Evolutionary conservation across 805 yeast genomes (phyloP).

Genomic region (Ogataea methylovora): DNA sequence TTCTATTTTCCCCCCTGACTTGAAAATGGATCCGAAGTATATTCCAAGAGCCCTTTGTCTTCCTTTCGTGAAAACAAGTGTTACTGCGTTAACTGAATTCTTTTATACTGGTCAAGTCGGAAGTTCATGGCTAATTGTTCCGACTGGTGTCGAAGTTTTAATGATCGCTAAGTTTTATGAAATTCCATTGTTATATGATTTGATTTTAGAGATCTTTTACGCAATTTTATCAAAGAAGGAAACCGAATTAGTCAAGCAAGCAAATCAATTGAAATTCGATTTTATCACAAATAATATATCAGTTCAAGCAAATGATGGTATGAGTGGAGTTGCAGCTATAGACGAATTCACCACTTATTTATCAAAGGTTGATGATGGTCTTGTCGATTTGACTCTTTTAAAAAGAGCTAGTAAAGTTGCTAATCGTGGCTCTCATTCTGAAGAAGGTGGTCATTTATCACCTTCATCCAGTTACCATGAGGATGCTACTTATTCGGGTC

Average conservation of each 20-base stretch:
- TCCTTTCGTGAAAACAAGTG: conserved; percentile 57
- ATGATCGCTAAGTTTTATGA: conserved; percentile 58
- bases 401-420: conserved; percentile 35
- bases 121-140: conserved; percentile 63
- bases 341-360: conserved; percentile 48
- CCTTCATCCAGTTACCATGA: conserved; percentile 1
- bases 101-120: conserved; percentile 77
- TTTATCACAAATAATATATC: conserved; percentile 7
- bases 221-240: conserved; percentile 67
- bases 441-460: conserved; percentile 1
- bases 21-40: conserved; percentile 46
- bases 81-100: conserved; percentile 63
- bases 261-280: conserved; percentile 24
- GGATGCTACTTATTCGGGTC: background rate
- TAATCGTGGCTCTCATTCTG: conserved; percentile 8
- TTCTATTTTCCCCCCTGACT: conserved; percentile 5
- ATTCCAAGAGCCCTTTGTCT: conserved; percentile 63
- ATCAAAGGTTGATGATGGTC: conserved; percentile 59
- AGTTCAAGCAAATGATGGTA: conserved; percentile 6
- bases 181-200: conserved; percentile 62
- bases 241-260: conserved; percentile 35
- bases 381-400: conserved; percentile 46
- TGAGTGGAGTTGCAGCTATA: conserved; percentile 21
- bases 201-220: conserved; percentile 60
- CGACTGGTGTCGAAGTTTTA: conserved; percentile 59